Base-by-base conservation (phyloP, 2,329 filamentous ascomycete genomes). In the Exophiala alcalophila region DNA sequence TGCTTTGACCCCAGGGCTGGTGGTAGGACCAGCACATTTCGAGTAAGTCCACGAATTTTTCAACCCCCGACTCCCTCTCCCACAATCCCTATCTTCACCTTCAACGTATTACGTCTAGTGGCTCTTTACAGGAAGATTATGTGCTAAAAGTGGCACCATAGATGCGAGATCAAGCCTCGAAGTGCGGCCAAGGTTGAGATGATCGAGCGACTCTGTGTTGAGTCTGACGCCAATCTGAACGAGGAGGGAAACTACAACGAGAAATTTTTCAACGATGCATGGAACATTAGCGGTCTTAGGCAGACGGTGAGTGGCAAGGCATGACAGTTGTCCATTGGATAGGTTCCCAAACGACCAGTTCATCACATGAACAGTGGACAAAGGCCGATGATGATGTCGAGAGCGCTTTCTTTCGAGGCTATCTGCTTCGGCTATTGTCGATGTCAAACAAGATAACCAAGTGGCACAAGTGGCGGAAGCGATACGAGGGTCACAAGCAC, bases 1-100 rank as follows among this genome's bases (percentile, higher is more conserved):
- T 20, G 61, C 59, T 18, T 48, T 70, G 33, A 69, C 66, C 0
- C 65, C 68, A 50, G 68, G 66, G 0, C 67, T 71, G 41, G 65
- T 69, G 2, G 18, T 29, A 7, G 25, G 37, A 23, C 42, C 42
- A 2, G 3, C 29, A 4, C 35, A 26, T 10, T 46, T 46, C 37
- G 24, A 34, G 36, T 32, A 7, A 32, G 37, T 4, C 4, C 6
- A 6, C 27, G 16, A 8, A 14, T n/a, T n/a, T 32, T 4, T 6
- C 8, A 4, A 8, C 14, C 16, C 14, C 16, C 28, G 9, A 10
- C 19, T 29, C 6, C 14, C 5, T 6, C 9, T n/a, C 28, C 28
- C 28, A n/a, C n/a, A n/a, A n/a, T n/a, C n/a, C n/a, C n/a, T n/a
- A n/a, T n/a, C n/a, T n/a, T n/a, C n/a, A n/a, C n/a, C n/a, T n/a